Base-by-base conservation (phyloP, 2,329 filamentous ascomycete genomes). In the Paramyrothecium sp. region DNA sequence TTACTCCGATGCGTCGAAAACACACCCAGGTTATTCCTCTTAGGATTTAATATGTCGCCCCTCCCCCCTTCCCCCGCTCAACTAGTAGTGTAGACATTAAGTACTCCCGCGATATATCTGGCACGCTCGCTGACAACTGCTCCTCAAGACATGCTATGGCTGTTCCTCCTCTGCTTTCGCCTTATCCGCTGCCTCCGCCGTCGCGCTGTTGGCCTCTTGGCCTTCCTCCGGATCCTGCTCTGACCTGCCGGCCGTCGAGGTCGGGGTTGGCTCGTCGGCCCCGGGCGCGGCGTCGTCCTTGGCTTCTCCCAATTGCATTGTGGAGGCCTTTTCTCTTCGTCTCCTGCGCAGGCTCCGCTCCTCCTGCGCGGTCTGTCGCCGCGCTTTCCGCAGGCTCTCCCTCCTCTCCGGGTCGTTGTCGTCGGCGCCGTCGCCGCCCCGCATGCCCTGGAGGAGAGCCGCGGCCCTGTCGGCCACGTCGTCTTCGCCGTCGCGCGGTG, bases 381-480 rank as follows among this genome's bases (percentile, higher is more conserved):
- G 71, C 60, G 78, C 74, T 70, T 78, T 82, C 55, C 92, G 78
- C 56, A 91, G 79, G 58, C 78, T 85, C 65, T 88, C 82, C 57
- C 86, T 74, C 74, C 81, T 77, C 70, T 85, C 77, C 20, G 72
- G 61, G 60, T 74, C 78, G 8, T 75, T 76, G 38, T 79, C 76
- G 3, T 81, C 82, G 19, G 80, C 81, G 21, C 83, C 84, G 49
- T 85, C 85, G 47, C 86, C 83, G 52, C 88, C 84, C 47, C 92
- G 85, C 73, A 97, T 88, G 50, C 92, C 92, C 69, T 96, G 90
- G 30, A 98, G 79, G 71, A 97, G 78, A 61, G 88, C 85, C 1
- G 92, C 92, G 2, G 94, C 93, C 54, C 92, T 86, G 64, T 93
- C 89, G 3, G 92, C 93, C 26, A 98, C 87, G 62, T 96, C 92